Evolutionary conservation across 345 rosid genomes (phyloP).

Genomic region (Camelina laxa): DNA sequence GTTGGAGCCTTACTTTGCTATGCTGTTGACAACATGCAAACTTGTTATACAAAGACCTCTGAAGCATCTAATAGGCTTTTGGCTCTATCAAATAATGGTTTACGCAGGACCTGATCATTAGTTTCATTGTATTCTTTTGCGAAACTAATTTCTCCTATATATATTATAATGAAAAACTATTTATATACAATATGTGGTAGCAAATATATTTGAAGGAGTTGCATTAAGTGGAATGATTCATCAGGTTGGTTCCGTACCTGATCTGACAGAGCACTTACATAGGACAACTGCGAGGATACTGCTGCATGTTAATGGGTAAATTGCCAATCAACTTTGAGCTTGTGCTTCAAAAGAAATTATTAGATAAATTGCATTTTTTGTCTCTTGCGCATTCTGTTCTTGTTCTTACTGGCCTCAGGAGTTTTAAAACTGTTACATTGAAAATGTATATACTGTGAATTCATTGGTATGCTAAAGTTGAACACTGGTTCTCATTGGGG

Average conservation of each 20-base stretch:
- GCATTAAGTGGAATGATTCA: slow-evolving; percentile 39
- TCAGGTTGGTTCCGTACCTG: slow-evolving; percentile 93
- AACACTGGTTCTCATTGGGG: slow-evolving; percentile 14
- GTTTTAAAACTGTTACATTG: slow-evolving; percentile 3
- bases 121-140: slow-evolving; percentile 15
- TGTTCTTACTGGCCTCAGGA: slow-evolving; percentile 17
- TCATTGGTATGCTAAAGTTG: neutral
- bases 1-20: slow-evolving; percentile 11
- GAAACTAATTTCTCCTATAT: neutral
- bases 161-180: slow-evolving; percentile 4
- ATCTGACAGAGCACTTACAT: slow-evolving; percentile 77
- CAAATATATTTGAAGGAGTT: slow-evolving; percentile 29
- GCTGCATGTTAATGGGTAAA: slow-evolving; percentile 95
- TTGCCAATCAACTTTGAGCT: slow-evolving; percentile 12
- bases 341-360: neutral
- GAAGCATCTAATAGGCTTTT: slow-evolving; percentile 25
- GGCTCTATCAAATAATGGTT: neutral
- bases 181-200: slow-evolving; percentile 24
- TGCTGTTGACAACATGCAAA: slow-evolving; percentile 16
- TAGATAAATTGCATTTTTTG: slow-evolving; percentile 19
- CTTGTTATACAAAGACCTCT: neutral
- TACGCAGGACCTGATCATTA: slow-evolving; percentile 21
- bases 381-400: slow-evolving; percentile 12
- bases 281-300: slow-evolving; percentile 86
- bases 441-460: slow-evolving; percentile 8